A percentile compares a stretch with the other conserved stretches of the same genome.
Conservation (phyloP, 306 rosid species). For the Castanopsis chinensis region DNA sequence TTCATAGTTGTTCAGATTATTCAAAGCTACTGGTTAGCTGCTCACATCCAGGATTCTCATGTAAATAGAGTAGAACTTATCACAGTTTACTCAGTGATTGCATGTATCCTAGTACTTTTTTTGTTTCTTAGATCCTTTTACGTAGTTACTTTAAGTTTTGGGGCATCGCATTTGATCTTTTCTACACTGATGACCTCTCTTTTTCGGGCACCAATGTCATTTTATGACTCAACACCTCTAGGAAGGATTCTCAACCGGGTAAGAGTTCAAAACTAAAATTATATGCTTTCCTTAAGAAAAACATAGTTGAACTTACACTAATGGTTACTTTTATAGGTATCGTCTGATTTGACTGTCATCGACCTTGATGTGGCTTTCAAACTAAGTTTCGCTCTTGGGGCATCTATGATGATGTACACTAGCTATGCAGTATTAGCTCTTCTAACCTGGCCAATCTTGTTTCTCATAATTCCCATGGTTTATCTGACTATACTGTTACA, state of each 20-base stretch:
- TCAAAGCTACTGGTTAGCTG: conserved; percentile 56
- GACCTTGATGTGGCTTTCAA: conserved; percentile 51
- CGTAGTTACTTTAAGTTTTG: conserved; percentile 30
- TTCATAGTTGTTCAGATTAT: conserved; percentile 37
- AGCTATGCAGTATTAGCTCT: conserved; percentile 37
- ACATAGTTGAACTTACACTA: neutral
- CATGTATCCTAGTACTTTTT: conserved; percentile 14
- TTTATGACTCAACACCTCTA: conserved; percentile 62
- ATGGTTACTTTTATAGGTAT: conserved; percentile 32
- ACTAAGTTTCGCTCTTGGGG: conserved; percentile 25
- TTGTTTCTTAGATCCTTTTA: conserved; percentile 32
- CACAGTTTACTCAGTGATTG: conserved; percentile 37
- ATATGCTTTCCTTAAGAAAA: neutral
- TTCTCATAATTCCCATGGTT: conserved; percentile 44
- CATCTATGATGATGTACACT: conserved; percentile 16
- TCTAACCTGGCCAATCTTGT: conserved; percentile 56
- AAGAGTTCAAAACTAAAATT: conserved; percentile 1
- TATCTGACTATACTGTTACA: conserved; percentile 35
- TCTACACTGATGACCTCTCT: conserved; percentile 46
- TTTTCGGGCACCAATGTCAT: conserved; percentile 58
- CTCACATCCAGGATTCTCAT: conserved; percentile 33
- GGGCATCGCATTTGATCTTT: conserved; percentile 43
- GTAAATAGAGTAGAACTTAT: conserved; percentile 26
- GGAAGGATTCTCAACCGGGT: conserved; percentile 71
- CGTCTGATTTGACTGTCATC: conserved; percentile 47